Evolutionary conservation across 1,139 yeast genomes (phyloP).

Genomic region (Pichia sp.): DNA sequence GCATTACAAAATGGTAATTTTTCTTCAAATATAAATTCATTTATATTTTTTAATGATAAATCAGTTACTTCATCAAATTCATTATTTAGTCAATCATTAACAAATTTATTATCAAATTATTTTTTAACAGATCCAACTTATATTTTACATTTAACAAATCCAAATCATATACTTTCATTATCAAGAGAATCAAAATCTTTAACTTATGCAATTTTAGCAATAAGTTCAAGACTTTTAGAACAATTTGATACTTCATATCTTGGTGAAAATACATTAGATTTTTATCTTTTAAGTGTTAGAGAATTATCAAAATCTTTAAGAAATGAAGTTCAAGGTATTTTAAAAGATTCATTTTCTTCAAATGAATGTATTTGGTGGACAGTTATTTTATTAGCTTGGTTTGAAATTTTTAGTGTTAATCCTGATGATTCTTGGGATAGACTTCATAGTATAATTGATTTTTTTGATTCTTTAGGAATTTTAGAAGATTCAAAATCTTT

Average conservation of each 20-base stretch:
- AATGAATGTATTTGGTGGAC: conserved; percentile 17
- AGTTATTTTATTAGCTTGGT: conserved; percentile 23
- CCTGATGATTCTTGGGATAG: conserved; percentile 32
- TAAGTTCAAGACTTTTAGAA: conserved; percentile 27
- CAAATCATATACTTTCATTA: conserved; percentile 14
- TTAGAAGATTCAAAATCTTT: conserved; percentile 5
- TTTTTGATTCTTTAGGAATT: conserved; percentile 28
- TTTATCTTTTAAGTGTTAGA: conserved; percentile 25
- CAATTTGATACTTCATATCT: conserved; percentile 17
- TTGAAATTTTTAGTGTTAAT: conserved; percentile 24
- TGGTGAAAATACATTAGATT: conserved; percentile 26
- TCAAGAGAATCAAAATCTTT: conserved; percentile 25
- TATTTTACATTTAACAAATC: conserved; percentile 10
- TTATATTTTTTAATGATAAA: conserved; percentile 14
- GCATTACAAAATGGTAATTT: conserved; percentile 8
- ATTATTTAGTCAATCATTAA: conserved; percentile 10
- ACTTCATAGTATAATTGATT: conserved; percentile 35
- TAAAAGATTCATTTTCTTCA: conserved; percentile 1
- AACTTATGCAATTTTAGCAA: conserved; percentile 26
- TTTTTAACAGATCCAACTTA: conserved; percentile 20
- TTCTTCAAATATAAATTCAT: conserved; percentile 9
- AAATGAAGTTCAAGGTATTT: conserved; percentile 8
- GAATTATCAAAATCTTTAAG: conserved; percentile 18
- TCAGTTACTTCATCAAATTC: conserved; percentile 8
- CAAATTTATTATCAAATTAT: conserved; percentile 15